Percentiles rank a stretch among this genome's conserved stretches.
These are phyloP conservation scores for Wickerhamiella infanticola DNA, from an alignment of 1,139 yeast species.

Conservation along the genomic window DNA sequence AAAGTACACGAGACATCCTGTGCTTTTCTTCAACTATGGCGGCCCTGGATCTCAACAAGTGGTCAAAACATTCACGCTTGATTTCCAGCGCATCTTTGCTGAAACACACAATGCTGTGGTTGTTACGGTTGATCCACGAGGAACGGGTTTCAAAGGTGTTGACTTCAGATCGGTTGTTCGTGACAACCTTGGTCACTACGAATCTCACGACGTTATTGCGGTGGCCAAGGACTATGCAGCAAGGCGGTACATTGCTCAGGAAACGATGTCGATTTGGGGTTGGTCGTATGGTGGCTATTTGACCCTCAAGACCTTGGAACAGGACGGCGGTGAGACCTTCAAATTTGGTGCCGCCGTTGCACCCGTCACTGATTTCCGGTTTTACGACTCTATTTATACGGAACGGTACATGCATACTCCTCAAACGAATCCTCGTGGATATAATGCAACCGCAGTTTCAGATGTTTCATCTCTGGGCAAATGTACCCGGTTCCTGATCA, in stretches of 20 bases:
- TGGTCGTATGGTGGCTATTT: slow-evolving; percentile 85
- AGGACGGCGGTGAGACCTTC: slow-evolving; percentile 50
- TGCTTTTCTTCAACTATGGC: slow-evolving; percentile 74
- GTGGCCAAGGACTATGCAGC: slow-evolving; percentile 49
- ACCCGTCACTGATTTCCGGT: slow-evolving; percentile 72
- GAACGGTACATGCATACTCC: slow-evolving; percentile 82
- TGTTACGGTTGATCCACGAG: slow-evolving; percentile 81
- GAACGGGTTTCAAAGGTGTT: slow-evolving; percentile 88
- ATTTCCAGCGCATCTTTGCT: slow-evolving; percentile 49
- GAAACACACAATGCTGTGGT: slow-evolving; percentile 61
- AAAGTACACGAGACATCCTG: slow-evolving; percentile 42
- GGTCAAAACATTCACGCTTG: slow-evolving; percentile 36
- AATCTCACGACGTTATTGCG: slow-evolving; percentile 62
- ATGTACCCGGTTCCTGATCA: slow-evolving; percentile 56
- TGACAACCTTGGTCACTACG: slow-evolving; percentile 67
- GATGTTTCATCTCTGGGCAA: slow-evolving; percentile 34
- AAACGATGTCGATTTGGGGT: slow-evolving; percentile 84
- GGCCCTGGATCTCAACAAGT: slow-evolving; percentile 88
- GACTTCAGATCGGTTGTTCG: slow-evolving; percentile 50
- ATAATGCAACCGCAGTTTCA: slow-evolving; percentile 30
- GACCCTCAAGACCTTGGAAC: slow-evolving; percentile 61
- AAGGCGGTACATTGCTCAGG: slow-evolving; percentile 38
- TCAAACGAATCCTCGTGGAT: slow-evolving; percentile 37
- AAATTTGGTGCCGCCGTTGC: slow-evolving; percentile 79
- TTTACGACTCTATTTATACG: slow-evolving; percentile 72